Percentiles rank a stretch among this genome's conserved stretches.
Conservation (phyloP, 2,329 filamentous ascomycete genomes). For the Botrytis tulipae region DNA sequence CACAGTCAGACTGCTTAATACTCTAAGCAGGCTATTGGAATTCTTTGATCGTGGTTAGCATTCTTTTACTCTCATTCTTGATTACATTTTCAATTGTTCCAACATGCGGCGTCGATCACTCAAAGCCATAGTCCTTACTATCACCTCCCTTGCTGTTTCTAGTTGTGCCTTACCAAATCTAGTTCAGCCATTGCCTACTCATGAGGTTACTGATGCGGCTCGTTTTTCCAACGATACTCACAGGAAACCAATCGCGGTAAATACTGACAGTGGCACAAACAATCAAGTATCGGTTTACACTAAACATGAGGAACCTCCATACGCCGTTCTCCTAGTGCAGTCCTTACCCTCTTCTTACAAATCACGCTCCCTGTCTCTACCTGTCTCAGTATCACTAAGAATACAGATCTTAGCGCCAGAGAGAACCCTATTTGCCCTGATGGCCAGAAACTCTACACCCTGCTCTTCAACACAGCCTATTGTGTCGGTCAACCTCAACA, state of each 20-base stretch:
- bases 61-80: background rate
- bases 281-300: background rate
- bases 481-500: background rate
- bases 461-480: background rate
- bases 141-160: background rate
- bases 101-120: background rate
- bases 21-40: background rate
- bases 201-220: background rate
- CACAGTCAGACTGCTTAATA: background rate
- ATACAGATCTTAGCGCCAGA: background rate
- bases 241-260: background rate
- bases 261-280: background rate
- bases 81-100: background rate
- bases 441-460: background rate
- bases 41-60: background rate
- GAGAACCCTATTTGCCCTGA: background rate
- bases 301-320: background rate
- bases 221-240: background rate
- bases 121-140: background rate
- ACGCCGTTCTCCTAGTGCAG: background rate
- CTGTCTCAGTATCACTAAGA: background rate
- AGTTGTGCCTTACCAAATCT: background rate
- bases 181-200: background rate
- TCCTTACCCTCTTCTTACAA: background rate
- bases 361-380: constrained; percentile 4